A percentile compares a stretch with the other conserved stretches of the same genome.
phyloP scores from a whole-genome alignment of 2,329 filamentous ascomycete genomes.

The Epichloe aotearoae region DNA sequence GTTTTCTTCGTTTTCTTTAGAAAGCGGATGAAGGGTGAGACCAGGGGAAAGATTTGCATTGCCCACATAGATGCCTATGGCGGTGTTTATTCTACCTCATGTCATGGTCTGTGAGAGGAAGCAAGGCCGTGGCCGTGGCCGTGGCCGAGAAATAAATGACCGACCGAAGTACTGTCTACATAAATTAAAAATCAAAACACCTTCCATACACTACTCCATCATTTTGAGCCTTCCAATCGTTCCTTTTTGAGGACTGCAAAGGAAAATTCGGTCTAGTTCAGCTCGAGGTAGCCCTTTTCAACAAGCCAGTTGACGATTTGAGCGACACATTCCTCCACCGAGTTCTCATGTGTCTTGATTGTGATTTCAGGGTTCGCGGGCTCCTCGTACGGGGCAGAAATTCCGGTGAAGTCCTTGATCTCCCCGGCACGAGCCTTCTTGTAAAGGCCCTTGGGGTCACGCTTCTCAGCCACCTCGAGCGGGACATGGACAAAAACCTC shows the following conservation, averaged over 20 bases:
- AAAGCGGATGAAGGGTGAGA: neutral
- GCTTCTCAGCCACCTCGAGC: conserved; percentile 81
- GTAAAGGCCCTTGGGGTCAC: conserved; percentile 95
- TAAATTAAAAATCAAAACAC: neutral
- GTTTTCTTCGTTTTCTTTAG: neutral
- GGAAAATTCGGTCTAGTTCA: conserved; percentile 6
- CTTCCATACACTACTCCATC: neutral
- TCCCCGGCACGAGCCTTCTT: conserved; percentile 90
- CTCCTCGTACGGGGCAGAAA: conserved; percentile 89
- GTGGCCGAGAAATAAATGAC: neutral
- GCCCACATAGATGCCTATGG: conserved; percentile 8
- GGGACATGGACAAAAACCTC: conserved; percentile 91
- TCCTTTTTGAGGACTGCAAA: neutral
- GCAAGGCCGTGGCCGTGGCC: neutral
- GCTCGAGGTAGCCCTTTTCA: conserved; percentile 41
- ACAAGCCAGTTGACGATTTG: conserved; percentile 73
- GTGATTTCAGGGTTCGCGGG: conserved; percentile 77
- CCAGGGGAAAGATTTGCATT: neutral
- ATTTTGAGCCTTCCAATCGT: neutral
- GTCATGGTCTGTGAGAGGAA: conserved; percentile 9
- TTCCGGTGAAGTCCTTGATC: conserved; percentile 95
- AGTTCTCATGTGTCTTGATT: conserved; percentile 68
- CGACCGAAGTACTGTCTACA: neutral
- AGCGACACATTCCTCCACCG: conserved; percentile 76
- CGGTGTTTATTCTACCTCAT: conserved; percentile 17